Evolutionary conservation across 2,329 filamentous ascomycete species (phyloP), one percentile per base, ranked within the genome.

Genomic region (Achaetomium macrosporum): DNA sequence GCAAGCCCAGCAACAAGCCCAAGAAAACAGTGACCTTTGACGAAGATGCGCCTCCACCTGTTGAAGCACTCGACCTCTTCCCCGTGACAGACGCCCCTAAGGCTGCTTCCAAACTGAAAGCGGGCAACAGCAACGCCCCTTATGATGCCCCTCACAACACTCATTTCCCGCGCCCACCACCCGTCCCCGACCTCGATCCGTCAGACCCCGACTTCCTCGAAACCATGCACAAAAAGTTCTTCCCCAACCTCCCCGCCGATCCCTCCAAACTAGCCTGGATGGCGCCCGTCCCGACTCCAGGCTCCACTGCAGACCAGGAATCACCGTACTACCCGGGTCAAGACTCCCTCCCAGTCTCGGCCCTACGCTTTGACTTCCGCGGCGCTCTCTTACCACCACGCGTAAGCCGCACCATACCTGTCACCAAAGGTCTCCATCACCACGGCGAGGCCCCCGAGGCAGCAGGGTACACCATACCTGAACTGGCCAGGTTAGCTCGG

Each of bases 381-480:
- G 93, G 92, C 57, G 78, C 79, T 0, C 77, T 99, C 2, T 77
- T 99, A 12, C 83, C 92, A 0, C 93, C 93, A 0, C 78, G 82
- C 45, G 79, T 83, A 33, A 84, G 90, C 25, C 78, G 90, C 51
- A 75, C 80, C 2, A 83, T 97, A 25, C 88, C 92, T 5, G 82
- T 82, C 1, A 84, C 83, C 12, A 81, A 85, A 55, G 93, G 93
- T 0, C 77, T 99, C 13, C 93, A 99, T 68, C 92, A 99, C 68
- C 93, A 99, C 68, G 90, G 87, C 57, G 83, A 91, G 54, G 91
- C 92, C 1, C 93, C 93, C 15, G 90, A 95, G 69, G 89, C 91
- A 1, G 93, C 93, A 0, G 93, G 93, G 0, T 99, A 99, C 70
- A 97, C 93, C 0, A 81, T 99, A 30, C 82, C 84, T 0, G 93